Evolutionary conservation across 2,329 filamentous ascomycete genomes (phyloP).

Genomic region (Fusarium pilosicola): DNA sequence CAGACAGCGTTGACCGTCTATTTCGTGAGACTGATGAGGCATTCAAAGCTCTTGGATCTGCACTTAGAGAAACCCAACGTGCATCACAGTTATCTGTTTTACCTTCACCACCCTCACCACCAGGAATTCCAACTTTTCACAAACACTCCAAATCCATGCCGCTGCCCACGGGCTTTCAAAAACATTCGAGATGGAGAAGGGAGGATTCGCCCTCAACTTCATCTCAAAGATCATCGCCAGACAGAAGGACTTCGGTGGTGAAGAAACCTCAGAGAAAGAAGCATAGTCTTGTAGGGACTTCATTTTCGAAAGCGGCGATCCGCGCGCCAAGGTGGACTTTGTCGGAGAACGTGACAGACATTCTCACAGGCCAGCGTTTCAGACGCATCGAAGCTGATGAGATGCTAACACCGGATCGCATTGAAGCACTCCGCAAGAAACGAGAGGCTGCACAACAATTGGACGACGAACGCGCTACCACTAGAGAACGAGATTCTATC

Average conservation of each 20-base stretch:
- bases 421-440: conserved; percentile 58
- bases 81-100: conserved; percentile 28
- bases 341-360: conserved; percentile 66
- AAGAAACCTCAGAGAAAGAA: conserved; percentile 57
- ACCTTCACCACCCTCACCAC: conserved; percentile 27
- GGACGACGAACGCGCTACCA: conserved; percentile 19
- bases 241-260: conserved; percentile 49
- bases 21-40: conserved; percentile 62
- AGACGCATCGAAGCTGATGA: conserved; percentile 67
- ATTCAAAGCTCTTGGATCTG: conserved; percentile 57
- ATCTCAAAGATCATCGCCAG: conserved; percentile 24
- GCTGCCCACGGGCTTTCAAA: conserved; percentile 31
- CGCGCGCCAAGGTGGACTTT: conserved; percentile 60
- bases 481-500: conserved; percentile 32
- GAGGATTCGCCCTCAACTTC: conserved; percentile 21
- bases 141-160: conserved; percentile 42
- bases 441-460: conserved; percentile 43
- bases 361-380: conserved; percentile 65
- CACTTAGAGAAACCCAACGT: conserved; percentile 51
- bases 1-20: conserved; percentile 56
- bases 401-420: conserved; percentile 64
- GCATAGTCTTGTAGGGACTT: conserved; percentile 20
- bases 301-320: conserved; percentile 26
- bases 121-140: conserved; percentile 19
- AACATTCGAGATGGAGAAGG: conserved; percentile 20